These are phyloP conservation scores for Naegleria fowleri DNA, from an alignment of 208 protist species.

Conservation along the genomic window DNA sequence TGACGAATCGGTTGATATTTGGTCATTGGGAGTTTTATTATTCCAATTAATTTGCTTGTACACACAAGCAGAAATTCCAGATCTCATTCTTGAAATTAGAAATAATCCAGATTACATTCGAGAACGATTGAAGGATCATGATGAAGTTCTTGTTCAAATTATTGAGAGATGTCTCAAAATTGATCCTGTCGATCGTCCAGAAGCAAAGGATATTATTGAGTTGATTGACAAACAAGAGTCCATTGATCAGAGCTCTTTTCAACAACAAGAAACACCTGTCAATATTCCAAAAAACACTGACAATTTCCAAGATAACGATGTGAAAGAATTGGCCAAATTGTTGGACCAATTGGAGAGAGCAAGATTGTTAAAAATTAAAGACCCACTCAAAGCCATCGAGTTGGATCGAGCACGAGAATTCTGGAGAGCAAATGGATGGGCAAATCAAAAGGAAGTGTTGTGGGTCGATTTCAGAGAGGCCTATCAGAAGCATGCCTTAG, in stretches of 20 bases:
- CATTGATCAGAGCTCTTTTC: background rate
- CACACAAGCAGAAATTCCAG: background rate
- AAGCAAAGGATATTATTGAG: background rate
- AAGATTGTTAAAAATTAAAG: background rate
- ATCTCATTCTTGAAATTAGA: background rate
- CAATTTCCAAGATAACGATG: background rate
- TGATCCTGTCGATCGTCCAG: background rate
- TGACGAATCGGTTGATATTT: constrained; percentile 15
- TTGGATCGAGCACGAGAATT: background rate
- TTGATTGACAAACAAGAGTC: background rate
- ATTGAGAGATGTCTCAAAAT: background rate
- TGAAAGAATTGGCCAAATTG: background rate
- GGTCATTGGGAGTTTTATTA: constrained; percentile 6
- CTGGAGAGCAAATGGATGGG: background rate
- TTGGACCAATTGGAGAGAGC: background rate
- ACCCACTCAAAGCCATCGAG: background rate
- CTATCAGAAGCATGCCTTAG: background rate
- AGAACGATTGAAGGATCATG: background rate
- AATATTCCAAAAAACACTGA: background rate
- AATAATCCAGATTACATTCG: constrained; percentile 14
- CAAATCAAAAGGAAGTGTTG: background rate
- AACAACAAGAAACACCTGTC: background rate
- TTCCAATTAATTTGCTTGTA: background rate
- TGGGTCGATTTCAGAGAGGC: background rate
- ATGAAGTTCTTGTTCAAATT: background rate